These are phyloP conservation scores for Penicillium brasilianum DNA, from an alignment of 2,329 filamentous ascomycete species.

Conservation along the genomic window DNA sequence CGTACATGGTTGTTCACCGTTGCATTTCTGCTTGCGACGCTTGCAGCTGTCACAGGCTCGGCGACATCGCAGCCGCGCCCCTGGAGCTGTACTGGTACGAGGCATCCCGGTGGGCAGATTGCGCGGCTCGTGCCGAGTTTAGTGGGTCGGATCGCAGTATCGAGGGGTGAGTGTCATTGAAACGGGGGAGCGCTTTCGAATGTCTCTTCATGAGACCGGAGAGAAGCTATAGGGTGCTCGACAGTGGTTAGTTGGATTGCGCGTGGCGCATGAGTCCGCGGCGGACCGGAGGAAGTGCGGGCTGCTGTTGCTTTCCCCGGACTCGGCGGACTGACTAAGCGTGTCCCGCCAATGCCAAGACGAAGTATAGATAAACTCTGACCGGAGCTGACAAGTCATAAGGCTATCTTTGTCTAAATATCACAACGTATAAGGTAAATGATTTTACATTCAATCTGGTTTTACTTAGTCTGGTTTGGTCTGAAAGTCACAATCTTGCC, in stretches of 20 bases:
- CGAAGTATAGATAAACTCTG: not conserved
- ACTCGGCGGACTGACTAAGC: constrained; percentile 22
- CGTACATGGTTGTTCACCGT: constrained; percentile 57
- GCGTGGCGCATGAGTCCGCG: constrained; percentile 2
- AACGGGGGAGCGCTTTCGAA: not conserved
- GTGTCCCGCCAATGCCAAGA: constrained; percentile 7
- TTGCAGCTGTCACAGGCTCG: constrained; percentile 54
- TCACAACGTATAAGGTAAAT: not conserved
- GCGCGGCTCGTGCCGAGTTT: constrained; percentile 17
- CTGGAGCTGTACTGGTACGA: constrained; percentile 36
- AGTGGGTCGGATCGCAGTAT: constrained; percentile 11
- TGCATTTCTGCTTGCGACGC: constrained; percentile 58
- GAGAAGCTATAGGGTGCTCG: not conserved
- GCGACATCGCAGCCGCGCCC: constrained; percentile 42
- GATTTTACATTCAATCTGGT: not conserved
- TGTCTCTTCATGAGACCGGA: too few relatives aligned
- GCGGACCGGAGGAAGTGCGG: constrained; percentile 12
- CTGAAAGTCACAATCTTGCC: constrained; percentile 56
- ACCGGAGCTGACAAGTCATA: not conserved
- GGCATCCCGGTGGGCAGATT: constrained; percentile 32
- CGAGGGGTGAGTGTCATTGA: constrained; percentile 15
- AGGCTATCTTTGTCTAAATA: not conserved
- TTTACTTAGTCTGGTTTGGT: too few relatives aligned
- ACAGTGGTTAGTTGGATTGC: not conserved
- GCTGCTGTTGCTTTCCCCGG: constrained; percentile 24